A percentile compares a stretch with the other conserved stretches of the same genome.
phyloP scores from a whole-genome alignment of 345 rosid species.

The Stellera chamaejasme region DNA sequence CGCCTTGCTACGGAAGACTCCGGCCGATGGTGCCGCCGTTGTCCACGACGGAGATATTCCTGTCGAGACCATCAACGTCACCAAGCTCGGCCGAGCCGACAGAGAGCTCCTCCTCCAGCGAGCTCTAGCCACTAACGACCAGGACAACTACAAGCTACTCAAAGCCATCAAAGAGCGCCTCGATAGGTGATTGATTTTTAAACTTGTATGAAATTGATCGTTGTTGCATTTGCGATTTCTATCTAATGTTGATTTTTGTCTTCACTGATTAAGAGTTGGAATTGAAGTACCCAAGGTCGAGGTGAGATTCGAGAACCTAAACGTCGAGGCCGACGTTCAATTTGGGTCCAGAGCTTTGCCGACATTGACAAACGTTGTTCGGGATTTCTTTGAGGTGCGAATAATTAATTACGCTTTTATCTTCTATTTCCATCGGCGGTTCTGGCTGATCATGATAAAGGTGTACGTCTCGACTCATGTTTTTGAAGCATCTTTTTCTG shows the following conservation, averaged over 20 bases:
- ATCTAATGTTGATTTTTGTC: too few species aligned
- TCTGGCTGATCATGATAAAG: too few species aligned
- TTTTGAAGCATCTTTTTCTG: background rate
- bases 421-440: too few species aligned
- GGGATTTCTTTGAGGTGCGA: slow-evolving; percentile 54
- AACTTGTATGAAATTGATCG: background rate
- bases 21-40: slow-evolving; percentile 23
- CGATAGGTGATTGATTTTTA: slow-evolving; percentile 35
- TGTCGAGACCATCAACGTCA: slow-evolving; percentile 60
- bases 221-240: too few species aligned
- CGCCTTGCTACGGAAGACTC: slow-evolving; percentile 32
- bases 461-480: too few species aligned
- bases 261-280: slow-evolving; percentile 41
- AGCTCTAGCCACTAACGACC: slow-evolving; percentile 79
- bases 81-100: slow-evolving; percentile 40
- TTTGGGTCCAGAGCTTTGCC: slow-evolving; percentile 82
- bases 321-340: slow-evolving; percentile 49
- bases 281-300: slow-evolving; percentile 68
- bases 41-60: slow-evolving; percentile 5
- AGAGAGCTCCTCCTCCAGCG: slow-evolving; percentile 71
- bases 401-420: background rate
- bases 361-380: slow-evolving; percentile 59
- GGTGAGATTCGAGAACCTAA: slow-evolving; percentile 65
- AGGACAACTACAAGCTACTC: slow-evolving; percentile 63
- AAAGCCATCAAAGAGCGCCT: slow-evolving; percentile 71